These are phyloP conservation scores for Pezicula carpinea DNA, from an alignment of 2,329 filamentous ascomycete species.

Conservation along the genomic window DNA sequence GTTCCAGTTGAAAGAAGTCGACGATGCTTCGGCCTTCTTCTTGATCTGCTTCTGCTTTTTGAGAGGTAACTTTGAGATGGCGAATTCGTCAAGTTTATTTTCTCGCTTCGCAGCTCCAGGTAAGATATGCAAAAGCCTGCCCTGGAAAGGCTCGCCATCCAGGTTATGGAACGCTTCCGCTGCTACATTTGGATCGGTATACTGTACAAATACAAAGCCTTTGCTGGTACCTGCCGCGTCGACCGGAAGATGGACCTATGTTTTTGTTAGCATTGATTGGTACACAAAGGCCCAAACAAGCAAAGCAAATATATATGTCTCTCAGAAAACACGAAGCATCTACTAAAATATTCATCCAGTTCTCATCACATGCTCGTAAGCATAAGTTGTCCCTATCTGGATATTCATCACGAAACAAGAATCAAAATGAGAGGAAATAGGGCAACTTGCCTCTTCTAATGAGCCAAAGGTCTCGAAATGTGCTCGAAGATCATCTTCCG, in stretches of 20 bases:
- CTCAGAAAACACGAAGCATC: constrained; percentile 88
- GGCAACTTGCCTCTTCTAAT: constrained; percentile 36
- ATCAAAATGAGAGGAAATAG: constrained; percentile 11
- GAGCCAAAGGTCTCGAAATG: constrained; percentile 70
- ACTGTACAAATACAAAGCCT: constrained; percentile 87
- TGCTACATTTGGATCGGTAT: constrained; percentile 65
- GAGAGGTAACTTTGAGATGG: constrained; percentile 83
- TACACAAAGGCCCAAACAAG: constrained; percentile 12
- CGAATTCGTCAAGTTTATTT: constrained; percentile 78
- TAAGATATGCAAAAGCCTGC: constrained; percentile 84
- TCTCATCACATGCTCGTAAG: constrained; percentile 81
- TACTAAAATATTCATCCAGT: constrained; percentile 99
- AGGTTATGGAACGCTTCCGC: constrained; percentile 72
- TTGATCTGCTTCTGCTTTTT: constrained; percentile 93
- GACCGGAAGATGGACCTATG: constrained; percentile 79
- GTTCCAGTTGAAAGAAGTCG: constrained; percentile 91
- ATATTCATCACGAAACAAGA: constrained; percentile 77
- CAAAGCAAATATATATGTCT: constrained; percentile 54
- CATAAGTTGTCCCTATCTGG: constrained; percentile 99
- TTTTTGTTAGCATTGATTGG: constrained; percentile 36
- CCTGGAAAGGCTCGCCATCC: constrained; percentile 87
- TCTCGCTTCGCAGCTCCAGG: constrained; percentile 80
- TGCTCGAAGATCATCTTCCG: constrained; percentile 69
- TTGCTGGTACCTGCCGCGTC: constrained; percentile 72
- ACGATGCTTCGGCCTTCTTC: constrained; percentile 74